Percentiles rank a stretch among this genome's conserved stretches.
Evolutionary conservation across 202 grass and related monocot species (phyloP).

Genomic region (Schoenoplectus tabernaemontani): DNA sequence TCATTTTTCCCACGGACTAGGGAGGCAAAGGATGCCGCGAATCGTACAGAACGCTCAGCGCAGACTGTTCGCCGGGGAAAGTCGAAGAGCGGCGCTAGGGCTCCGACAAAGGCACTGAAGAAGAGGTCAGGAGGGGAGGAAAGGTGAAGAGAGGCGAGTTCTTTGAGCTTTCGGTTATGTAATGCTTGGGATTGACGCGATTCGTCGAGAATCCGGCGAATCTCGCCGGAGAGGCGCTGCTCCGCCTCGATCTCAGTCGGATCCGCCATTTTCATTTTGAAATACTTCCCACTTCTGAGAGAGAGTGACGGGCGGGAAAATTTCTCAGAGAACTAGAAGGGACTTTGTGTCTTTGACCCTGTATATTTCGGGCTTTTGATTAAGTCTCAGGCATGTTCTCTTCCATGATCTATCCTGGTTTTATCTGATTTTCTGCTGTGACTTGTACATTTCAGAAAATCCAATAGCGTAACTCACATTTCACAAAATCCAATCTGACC

Average conservation of each 20-base stretch:
- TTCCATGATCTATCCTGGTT: too few relatives aligned
- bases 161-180: constrained; percentile 65
- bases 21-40: constrained; percentile 48
- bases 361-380: too few relatives aligned
- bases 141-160: constrained; percentile 48
- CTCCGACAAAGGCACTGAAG: constrained; percentile 47
- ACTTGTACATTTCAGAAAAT: too few relatives aligned
- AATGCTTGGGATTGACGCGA: constrained; percentile 54
- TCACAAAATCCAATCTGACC: too few relatives aligned
- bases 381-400: too few relatives aligned
- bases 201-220: constrained; percentile 65
- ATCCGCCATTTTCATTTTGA: constrained; percentile 25
- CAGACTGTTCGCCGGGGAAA: constrained; percentile 28
- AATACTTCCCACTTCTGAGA: neutral
- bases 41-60: constrained; percentile 51
- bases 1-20: neutral
- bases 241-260: constrained; percentile 27
- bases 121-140: constrained; percentile 27
- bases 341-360: neutral
- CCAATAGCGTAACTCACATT: too few relatives aligned
- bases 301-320: constrained; percentile 25
- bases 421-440: too few relatives aligned
- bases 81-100: constrained; percentile 66
- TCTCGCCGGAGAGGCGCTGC: constrained; percentile 29
- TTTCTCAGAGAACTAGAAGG: neutral